Evolutionary conservation across 108 stramenopile genomes (phyloP), one percentile per base, ranked within the genome.

Genomic region (Fragilariopsis cylindrus): DNA sequence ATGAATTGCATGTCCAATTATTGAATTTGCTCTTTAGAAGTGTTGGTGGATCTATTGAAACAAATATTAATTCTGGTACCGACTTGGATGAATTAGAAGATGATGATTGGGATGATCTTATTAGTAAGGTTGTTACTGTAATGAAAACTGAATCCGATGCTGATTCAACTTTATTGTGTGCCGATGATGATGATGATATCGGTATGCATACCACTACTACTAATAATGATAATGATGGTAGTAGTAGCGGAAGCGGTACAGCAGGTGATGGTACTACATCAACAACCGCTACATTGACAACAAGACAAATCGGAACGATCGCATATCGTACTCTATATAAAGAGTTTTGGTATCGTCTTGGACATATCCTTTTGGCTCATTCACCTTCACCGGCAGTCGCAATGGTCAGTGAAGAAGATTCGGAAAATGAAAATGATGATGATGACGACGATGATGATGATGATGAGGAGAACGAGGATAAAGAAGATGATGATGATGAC

Each of bases 1-100:
- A 90, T 74, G 55, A 60, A 40, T 78, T 85, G 16, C 89, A 92
- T 60, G 75, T 88, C 46, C 19, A 58, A 19, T 70, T 93, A 11
- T 57, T 91, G 66, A 93, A 92, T 78, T 65, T 92, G 46, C 48
- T 96, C n/a, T 96, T 96, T 80, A 86, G 92, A 6, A 82, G 84
- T 48, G 90, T 93, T 53, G 95, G 92, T 5, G 95, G 91, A 3
- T 58, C 77, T 7, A 41, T 74, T 12, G 68, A 82, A 7, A 68
- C 88, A 7, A 69, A 72, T 56, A 67, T 91, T 15, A 12, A 75
- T 48, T 55, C 53, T 1, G 76, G 74, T 3, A 67, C 66, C 8
- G 82, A 85, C 30, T 81, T 93, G 54, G 90, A 93, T 72, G 84
- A 91, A 16, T 72, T 93, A 72, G 83, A 83, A 46, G 83, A 88